Base-by-base conservation (phyloP, 2,329 filamentous ascomycete species). In the Cladosporium sp. region DNA sequence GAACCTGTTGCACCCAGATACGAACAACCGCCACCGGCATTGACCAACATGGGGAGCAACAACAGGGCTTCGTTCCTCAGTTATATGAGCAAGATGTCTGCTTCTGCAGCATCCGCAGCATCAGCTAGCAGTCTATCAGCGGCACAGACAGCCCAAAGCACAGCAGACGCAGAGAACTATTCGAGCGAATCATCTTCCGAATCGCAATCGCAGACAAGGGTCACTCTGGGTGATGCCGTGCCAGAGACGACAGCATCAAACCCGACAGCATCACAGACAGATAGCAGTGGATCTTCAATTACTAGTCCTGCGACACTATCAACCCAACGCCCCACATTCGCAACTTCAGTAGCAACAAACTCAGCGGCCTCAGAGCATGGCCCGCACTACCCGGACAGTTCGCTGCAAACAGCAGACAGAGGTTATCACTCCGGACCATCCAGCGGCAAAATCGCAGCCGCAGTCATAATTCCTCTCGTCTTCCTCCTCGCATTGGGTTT, bases 401-500 rank as follows among this genome's bases (percentile, higher is more conserved):
- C 50, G 10, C 16, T 37, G 16, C 31, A 40, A 14, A 44, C 50
- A 14, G 35, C 46, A 35, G n/a, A 33, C 16, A 40, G 12, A 31
- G 31, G 31, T 23, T 31, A 31, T 6, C 61, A 55, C 50, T 31
- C 50, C 6, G 61, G 61, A 16, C 61, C 61, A 21, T 44, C 61
- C 12, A n/a, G 50, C 26, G 61, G 61, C 26, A n/a, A 40, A 16
- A 63, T 65, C 23, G 46, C 57, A 23, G 55, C 57, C 16, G 55
- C 63, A 52, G 55, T 65, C 3, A 26, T 60, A 31, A 53, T 65
- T 23, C 55, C 63, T 12, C 29, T 65, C 44, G 23, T 65, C 44
- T 18, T 53, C 56, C 55, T 65, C 31, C 35, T 49, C 26, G 63
- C 55, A 23, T 33, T 65, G 1, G 61, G 33, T n/a, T 63, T 63